A percentile compares a stretch with the other conserved stretches of the same genome.
Conservation (phyloP, 2,329 filamentous ascomycete genomes). For the Epichloe glyceriae region DNA sequence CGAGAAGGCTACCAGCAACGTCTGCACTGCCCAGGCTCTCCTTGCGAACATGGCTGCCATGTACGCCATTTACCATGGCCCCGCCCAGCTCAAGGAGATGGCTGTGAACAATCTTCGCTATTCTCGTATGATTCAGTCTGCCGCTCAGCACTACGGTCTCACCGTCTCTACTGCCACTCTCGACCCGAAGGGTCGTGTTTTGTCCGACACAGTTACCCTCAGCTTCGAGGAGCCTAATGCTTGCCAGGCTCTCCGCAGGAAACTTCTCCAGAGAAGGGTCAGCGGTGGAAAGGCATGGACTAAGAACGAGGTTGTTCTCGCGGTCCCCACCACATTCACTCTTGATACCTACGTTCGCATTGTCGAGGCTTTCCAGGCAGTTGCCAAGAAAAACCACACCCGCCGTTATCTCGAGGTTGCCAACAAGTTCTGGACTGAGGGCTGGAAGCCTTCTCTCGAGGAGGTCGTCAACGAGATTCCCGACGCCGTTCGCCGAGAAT, state of each 20-base stretch:
- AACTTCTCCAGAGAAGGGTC: constrained; percentile 45
- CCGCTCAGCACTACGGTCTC: constrained; percentile 49
- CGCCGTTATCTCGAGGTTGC: constrained; percentile 16
- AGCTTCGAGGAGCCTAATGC: constrained; percentile 22
- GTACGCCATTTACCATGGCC: constrained; percentile 90
- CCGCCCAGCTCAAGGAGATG: constrained; percentile 68
- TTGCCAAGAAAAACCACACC: constrained; percentile 14
- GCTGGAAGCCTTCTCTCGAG: constrained; percentile 20
- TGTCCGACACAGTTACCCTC: constrained; percentile 75
- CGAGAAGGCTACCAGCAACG: constrained; percentile 95
- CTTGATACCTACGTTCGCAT: constrained; percentile 11
- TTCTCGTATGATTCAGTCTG: constrained; percentile 55
- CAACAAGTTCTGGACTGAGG: constrained; percentile 28
- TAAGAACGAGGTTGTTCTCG: constrained; percentile 14
- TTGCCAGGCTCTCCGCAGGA: constrained; percentile 12
- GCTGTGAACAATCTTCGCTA: constrained; percentile 64
- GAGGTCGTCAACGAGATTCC: constrained; percentile 34
- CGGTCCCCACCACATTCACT: constrained; percentile 15
- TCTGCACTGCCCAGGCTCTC: constrained; percentile 88
- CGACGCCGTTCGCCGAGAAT: constrained; percentile 52
- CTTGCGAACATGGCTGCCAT: constrained; percentile 93
- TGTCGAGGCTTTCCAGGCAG: constrained; percentile 15
- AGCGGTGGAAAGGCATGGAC: constrained; percentile 55
- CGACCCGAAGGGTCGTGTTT: constrained; percentile 39
- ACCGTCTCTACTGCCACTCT: constrained; percentile 46